Conservation (phyloP, 768 basidiomycete genomes). For the Lentinus tigrinus region DNA sequence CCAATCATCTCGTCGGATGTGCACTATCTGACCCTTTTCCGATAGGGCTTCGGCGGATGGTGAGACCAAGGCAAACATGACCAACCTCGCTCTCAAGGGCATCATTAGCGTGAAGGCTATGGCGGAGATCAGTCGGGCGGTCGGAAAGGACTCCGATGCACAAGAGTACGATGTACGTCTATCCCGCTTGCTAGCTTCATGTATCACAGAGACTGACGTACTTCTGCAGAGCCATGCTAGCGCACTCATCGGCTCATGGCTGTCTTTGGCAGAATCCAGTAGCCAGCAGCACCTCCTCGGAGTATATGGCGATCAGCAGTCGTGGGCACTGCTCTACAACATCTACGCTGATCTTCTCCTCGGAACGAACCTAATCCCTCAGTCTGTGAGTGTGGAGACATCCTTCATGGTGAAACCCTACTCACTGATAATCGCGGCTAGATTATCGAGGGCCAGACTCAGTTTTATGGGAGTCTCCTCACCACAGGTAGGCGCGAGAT, state of each 20-base stretch:
- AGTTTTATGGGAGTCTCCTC: constrained; percentile 1
- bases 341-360: constrained; percentile 15
- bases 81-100: constrained; percentile 24
- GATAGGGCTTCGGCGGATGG: constrained; percentile 12
- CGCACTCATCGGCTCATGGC: constrained; percentile 7
- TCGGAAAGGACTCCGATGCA: constrained; percentile 11
- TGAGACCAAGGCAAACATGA: constrained; percentile 17
- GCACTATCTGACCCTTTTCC: background rate
- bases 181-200: too few species aligned
- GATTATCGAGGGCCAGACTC: constrained; percentile 6
- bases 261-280: constrained; percentile 3
- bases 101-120: constrained; percentile 25
- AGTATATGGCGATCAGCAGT: constrained; percentile 5
- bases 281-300: constrained; percentile 9
- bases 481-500: background rate
- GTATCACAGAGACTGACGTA: background rate
- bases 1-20: background rate
- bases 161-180: constrained; percentile 17
- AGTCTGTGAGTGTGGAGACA: constrained; percentile 1
- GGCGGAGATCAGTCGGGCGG: constrained; percentile 18
- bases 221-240: constrained; percentile 8
- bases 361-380: constrained; percentile 5
- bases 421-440: background rate
- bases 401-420: too few species aligned
- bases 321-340: constrained; percentile 20